Evolutionary conservation across 225 moss, liverwort and hornwort genomes (phyloP).

Genomic region (Climacium dendroides): DNA sequence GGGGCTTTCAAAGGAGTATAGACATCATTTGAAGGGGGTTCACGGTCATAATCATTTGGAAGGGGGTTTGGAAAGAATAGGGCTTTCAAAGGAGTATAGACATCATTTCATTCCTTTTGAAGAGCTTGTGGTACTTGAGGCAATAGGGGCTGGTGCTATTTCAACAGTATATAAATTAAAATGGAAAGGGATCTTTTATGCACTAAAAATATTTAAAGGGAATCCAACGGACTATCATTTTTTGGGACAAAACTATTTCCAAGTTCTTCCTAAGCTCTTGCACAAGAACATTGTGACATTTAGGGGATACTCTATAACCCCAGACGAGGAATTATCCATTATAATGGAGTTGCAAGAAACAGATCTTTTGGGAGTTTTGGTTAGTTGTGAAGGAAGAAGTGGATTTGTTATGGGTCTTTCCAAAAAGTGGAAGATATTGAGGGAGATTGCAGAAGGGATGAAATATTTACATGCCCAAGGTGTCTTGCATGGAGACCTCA

Average conservation of each 20-base stretch:
- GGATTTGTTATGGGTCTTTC: too few relatives aligned
- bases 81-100: neutral
- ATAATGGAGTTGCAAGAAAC: neutral
- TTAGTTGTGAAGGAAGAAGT: too few relatives aligned
- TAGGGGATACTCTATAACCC: neutral
- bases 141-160: too few relatives aligned
- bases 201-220: neutral
- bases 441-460: neutral
- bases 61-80: rapidly evolving
- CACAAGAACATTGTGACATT: neutral
- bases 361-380: too few relatives aligned
- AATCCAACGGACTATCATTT: too few relatives aligned
- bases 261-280: neutral
- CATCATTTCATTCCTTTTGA: neutral
- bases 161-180: too few relatives aligned
- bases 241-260: rapidly evolving
- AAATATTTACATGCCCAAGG: neutral
- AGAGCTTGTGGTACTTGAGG: neutral
- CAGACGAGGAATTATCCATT: rapidly evolving
- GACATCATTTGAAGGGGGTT: too few relatives aligned
- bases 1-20: too few relatives aligned
- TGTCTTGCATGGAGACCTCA: neutral
- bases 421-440: neutral
- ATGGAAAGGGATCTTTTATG: neutral
- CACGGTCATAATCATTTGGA: neutral